Evolutionary conservation across 371 early-diverging fungal genomes (phyloP).

Genomic region (Mortierella sp.): DNA sequence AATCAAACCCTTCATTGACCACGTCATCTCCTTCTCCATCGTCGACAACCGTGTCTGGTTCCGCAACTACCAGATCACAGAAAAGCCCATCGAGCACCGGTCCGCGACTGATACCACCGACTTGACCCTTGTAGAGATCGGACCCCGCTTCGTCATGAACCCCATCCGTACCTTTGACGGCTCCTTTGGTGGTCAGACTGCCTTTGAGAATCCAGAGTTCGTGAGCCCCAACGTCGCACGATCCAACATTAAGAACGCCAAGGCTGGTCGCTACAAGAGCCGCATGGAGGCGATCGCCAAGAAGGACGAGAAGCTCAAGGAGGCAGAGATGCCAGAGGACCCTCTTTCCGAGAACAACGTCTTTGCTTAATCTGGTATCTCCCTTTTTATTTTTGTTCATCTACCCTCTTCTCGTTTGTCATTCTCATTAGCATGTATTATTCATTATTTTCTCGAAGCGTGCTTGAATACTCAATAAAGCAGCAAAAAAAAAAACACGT

Average conservation of each 20-base stretch:
- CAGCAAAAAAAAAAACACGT: too few relatives aligned
- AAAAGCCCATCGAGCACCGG: slow-evolving; percentile 61
- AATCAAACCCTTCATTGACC: slow-evolving; percentile 97
- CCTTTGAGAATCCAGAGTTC: slow-evolving; percentile 91
- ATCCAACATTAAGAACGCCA: slow-evolving; percentile 58
- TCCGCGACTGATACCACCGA: slow-evolving; percentile 70
- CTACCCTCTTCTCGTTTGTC: neutral
- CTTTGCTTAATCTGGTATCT: slow-evolving; percentile 58
- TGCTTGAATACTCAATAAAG: too few relatives aligned
- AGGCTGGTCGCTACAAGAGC: slow-evolving; percentile 65
- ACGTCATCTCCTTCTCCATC: slow-evolving; percentile 90
- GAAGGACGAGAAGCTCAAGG: slow-evolving; percentile 61
- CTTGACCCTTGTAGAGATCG: slow-evolving; percentile 92
- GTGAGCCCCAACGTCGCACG: slow-evolving; percentile 81
- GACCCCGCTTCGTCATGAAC: slow-evolving; percentile 96
- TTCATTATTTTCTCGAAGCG: too few relatives aligned
- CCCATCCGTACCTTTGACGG: slow-evolving; percentile 95
- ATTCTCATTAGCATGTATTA: neutral
- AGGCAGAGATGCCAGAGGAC: slow-evolving; percentile 64
- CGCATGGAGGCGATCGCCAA: slow-evolving; percentile 61
- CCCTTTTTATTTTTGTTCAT: neutral
- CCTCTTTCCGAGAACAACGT: slow-evolving; percentile 66
- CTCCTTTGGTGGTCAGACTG: slow-evolving; percentile 90
- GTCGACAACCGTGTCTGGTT: slow-evolving; percentile 95
- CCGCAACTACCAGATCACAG: slow-evolving; percentile 92